Evolutionary conservation across 2,329 filamentous ascomycete genomes (phyloP), one percentile per base, ranked within the genome.

Genomic region (Samsoniella hepiali): DNA sequence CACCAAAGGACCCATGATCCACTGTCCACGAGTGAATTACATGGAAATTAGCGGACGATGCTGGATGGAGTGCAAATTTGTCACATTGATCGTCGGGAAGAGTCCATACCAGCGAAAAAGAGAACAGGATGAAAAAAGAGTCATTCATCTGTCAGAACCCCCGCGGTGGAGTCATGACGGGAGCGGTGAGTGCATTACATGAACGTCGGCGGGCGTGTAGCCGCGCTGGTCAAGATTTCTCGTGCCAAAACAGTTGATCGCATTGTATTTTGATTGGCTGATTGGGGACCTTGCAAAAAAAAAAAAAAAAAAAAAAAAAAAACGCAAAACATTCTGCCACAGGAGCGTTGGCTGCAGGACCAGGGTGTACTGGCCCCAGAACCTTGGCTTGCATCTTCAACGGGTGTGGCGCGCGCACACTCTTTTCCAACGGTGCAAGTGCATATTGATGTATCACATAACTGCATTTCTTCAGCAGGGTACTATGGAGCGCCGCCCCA

Each of bases 331-430:
- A 49, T 38, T 22, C 22, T 22, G 32, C n/a, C 22, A 32, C 32
- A 36, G 29, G 42, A 22, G 13, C 22, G 22, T 22, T 22, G 22
- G 22, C 45, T 11, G 27, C 32, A 32, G 27, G 15, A 32, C 13
- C 8, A 53, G 7, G 31, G 50, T 22, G 22, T 22, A 13, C 44
- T 6, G 17, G 7, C 7, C 54, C 38, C 54, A 44, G 10, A 22
- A n/a, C 38, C 40, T 60, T 53, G 44, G n/a, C 40, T n/a, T 11
- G 9, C 57, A 59, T 59, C 58, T 53, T 53, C 47, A 60, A 53
- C 58, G 47, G 36, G 45, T 53, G 58, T 60, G 58, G 58, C 58
- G 58, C 22, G 22, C 22, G 22, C 22, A 22, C 22, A 22, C 22
- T 60, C 38, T 49, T 56, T 51, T 34, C 13, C 58, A 60, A 42